These are phyloP conservation scores for Begonia masoniana DNA, from an alignment of 306 rosid genomes.

Conservation along the genomic window DNA sequence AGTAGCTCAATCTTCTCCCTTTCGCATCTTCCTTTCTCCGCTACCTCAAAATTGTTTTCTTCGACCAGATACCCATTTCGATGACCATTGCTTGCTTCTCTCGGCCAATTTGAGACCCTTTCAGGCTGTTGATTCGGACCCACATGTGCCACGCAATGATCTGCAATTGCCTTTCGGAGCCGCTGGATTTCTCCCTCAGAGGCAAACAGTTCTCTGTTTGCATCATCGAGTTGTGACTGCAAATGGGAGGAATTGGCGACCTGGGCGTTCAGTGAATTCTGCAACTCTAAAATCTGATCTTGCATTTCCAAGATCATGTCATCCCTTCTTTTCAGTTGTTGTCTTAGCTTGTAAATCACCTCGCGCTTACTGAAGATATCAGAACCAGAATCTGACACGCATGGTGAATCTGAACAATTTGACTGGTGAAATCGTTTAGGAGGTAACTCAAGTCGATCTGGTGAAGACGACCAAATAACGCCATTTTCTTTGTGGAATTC, in stretches of 20 bases:
- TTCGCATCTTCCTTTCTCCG: conserved; percentile 31
- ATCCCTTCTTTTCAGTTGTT: conserved; percentile 85
- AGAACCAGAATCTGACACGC: conserved; percentile 91
- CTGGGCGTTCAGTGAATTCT: conserved; percentile 59
- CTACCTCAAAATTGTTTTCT: background rate
- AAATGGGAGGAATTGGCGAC: conserved; percentile 57
- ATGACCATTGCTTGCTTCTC: background rate
- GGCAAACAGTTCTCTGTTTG: conserved; percentile 63
- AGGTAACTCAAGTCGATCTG: conserved; percentile 79
- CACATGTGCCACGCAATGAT: conserved; percentile 5
- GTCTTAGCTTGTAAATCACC: conserved; percentile 86
- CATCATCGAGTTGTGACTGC: conserved; percentile 67
- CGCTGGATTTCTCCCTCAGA: conserved; percentile 79
- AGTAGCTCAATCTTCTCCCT: conserved; percentile 68
- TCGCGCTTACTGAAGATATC: conserved; percentile 87
- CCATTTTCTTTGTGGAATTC: conserved; percentile 72
- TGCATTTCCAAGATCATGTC: conserved; percentile 96
- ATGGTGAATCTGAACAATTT: conserved; percentile 89
- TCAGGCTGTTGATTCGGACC: background rate
- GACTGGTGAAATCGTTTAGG: conserved; percentile 70
- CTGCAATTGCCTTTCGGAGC: conserved; percentile 85
- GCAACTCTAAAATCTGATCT: conserved; percentile 80
- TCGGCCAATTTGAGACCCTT: background rate
- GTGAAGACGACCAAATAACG: conserved; percentile 76
- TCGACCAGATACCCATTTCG: background rate